A percentile compares a stretch with the other conserved stretches of the same genome.
phyloP scores from a whole-genome alignment of 805 yeast genomes.

The Metschnikowia noctiluminum region DNA sequence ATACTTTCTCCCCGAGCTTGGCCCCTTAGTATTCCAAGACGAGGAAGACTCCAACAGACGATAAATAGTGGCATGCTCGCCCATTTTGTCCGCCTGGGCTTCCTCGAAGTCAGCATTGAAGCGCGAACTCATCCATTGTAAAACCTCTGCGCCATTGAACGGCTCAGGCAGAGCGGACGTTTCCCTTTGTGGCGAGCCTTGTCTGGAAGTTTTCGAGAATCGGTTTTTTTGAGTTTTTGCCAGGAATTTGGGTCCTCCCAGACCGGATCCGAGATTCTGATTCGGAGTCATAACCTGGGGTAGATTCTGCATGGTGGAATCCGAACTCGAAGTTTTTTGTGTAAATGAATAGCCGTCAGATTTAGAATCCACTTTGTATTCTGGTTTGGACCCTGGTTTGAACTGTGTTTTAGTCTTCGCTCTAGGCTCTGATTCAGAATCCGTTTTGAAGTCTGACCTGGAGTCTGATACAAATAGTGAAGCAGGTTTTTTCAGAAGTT shows the following conservation, averaged over 20 bases:
- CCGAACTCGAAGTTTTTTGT: too few species aligned
- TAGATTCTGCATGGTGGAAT: too few species aligned
- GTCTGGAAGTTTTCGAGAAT: neutral
- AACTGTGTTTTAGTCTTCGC: too few species aligned
- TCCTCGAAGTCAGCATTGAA: conserved; percentile 18
- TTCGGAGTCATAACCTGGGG: too few species aligned
- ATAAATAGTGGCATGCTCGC: conserved; percentile 19
- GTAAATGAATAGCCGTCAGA: too few species aligned
- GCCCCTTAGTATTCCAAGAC: conserved; percentile 15
- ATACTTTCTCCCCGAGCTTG: conserved; percentile 2
- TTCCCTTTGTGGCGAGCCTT: neutral
- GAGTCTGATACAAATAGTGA: neutral
- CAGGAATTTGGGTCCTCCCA: neutral
- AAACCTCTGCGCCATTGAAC: conserved; percentile 21
- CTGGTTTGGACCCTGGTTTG: too few species aligned
- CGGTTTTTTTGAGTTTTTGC: neutral
- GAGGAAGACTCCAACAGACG: conserved; percentile 24
- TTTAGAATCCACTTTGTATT: too few species aligned
- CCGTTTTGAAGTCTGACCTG: too few species aligned
- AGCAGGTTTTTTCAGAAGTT: conserved; percentile 12
- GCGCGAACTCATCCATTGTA: conserved; percentile 18
- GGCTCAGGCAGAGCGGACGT: conserved; percentile 5
- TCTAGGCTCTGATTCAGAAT: too few species aligned
- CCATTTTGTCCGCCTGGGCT: conserved; percentile 22
- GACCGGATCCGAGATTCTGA: neutral